phyloP scores from a whole-genome alignment of 768 basidiomycete genomes.

The Brasilioporus rufonigricans region DNA sequence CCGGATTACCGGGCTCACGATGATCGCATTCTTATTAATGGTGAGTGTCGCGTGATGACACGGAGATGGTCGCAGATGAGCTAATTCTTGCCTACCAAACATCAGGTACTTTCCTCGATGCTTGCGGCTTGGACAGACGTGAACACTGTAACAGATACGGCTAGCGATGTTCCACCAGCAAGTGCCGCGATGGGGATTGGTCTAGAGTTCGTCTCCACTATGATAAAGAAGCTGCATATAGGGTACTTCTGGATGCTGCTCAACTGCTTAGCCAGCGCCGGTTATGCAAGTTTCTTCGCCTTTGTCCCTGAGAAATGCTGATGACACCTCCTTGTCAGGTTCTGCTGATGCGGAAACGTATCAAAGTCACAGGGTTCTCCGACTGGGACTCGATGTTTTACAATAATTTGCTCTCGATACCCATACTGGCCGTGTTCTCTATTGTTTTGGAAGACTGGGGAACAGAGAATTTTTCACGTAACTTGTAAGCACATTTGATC shows the following conservation, averaged over 20 bases:
- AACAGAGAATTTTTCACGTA: constrained; percentile 65
- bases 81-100: background rate
- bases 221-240: constrained; percentile 57
- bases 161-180: constrained; percentile 22
- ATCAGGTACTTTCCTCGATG: constrained; percentile 84
- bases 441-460: constrained; percentile 90
- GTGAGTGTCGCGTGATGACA: constrained; percentile 38
- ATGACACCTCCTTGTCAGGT: constrained; percentile 50
- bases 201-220: constrained; percentile 39
- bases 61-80: background rate
- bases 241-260: constrained; percentile 97
- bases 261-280: constrained; percentile 88
- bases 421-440: constrained; percentile 81
- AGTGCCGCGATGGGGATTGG: constrained; percentile 28
- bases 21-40: constrained; percentile 92
- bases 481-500: constrained; percentile 72
- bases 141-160: constrained; percentile 38
- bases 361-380: constrained; percentile 92
- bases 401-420: constrained; percentile 94
- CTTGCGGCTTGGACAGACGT: constrained; percentile 97
- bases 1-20: constrained; percentile 79
- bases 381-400: constrained; percentile 99
- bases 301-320: constrained; percentile 2
- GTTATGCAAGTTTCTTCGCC: constrained; percentile 61
- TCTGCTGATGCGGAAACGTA: constrained; percentile 92